Conservation (phyloP, 768 basidiomycete species). For the Sistotremastrum niveocremeum region DNA sequence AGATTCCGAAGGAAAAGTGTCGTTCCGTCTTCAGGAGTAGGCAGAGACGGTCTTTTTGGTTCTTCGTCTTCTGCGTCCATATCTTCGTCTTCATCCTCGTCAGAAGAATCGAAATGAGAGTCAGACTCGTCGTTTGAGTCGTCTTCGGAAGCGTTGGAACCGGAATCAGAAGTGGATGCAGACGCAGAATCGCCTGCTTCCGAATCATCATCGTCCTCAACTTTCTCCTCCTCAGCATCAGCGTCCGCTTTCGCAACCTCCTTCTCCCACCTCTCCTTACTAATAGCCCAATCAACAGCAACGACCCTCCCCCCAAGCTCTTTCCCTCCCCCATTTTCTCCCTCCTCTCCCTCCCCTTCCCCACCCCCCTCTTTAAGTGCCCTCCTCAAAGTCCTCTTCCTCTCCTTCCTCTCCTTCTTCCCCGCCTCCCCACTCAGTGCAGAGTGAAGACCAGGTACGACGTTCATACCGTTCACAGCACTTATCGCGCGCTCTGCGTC, state of each 20-base stretch:
- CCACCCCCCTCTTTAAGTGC: slow-evolving; percentile 18
- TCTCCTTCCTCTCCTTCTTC: slow-evolving; percentile 31
- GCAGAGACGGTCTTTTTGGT: slow-evolving; percentile 52
- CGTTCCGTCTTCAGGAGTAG: slow-evolving; percentile 74
- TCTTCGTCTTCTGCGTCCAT: slow-evolving; percentile 25
- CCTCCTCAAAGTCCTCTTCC: slow-evolving; percentile 14
- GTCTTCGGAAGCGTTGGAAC: slow-evolving; percentile 18
- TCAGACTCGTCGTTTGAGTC: slow-evolving; percentile 21
- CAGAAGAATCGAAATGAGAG: slow-evolving; percentile 11
- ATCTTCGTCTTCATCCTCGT: slow-evolving; percentile 16
- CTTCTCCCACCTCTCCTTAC: slow-evolving; percentile 86
- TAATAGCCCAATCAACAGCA: slow-evolving; percentile 93
- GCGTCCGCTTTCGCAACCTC: slow-evolving; percentile 45
- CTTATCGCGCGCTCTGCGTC: slow-evolving; percentile 77
- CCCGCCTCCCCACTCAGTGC: slow-evolving; percentile 27
- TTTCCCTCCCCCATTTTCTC: slow-evolving; percentile 20
- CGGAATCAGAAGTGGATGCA: background rate
- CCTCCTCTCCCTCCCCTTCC: slow-evolving; percentile 24
- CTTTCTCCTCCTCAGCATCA: slow-evolving; percentile 16
- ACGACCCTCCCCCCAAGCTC: slow-evolving; percentile 45
- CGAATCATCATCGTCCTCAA: slow-evolving; percentile 18
- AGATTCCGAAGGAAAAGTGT: slow-evolving; percentile 93
- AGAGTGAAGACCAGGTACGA: slow-evolving; percentile 36
- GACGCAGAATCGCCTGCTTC: slow-evolving; percentile 17
- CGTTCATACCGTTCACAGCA: slow-evolving; percentile 60